phyloP scores from a whole-genome alignment of 2,329 filamentous ascomycete species.

The Corniculantispora saksenae region DNA sequence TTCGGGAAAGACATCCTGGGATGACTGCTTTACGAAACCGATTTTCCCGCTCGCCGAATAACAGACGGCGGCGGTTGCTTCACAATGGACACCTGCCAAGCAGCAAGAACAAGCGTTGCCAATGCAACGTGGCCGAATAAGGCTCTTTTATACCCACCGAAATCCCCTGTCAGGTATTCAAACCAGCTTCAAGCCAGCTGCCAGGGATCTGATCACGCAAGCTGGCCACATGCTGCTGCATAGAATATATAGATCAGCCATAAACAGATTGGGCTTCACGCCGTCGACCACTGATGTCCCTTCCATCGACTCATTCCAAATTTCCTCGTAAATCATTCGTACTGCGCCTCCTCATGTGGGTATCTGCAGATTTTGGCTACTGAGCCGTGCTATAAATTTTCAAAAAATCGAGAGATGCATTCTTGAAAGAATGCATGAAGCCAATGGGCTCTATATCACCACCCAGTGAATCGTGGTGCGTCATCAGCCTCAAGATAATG shows the following conservation, averaged over 20 bases:
- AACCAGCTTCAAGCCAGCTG: background rate
- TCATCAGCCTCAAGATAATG: slow-evolving; percentile 2
- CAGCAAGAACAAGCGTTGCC: too few species aligned
- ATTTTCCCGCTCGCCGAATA: background rate
- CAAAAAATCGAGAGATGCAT: background rate
- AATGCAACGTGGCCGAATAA: background rate
- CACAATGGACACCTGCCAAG: too few species aligned
- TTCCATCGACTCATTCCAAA: background rate
- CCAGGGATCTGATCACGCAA: background rate
- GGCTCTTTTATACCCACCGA: background rate
- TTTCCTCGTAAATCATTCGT: background rate
- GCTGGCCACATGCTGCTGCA: background rate
- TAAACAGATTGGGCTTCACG: background rate
- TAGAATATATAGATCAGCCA: background rate
- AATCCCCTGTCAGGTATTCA: background rate
- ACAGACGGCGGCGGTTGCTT: too few species aligned
- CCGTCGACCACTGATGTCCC: too few species aligned
- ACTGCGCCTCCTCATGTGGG: background rate
- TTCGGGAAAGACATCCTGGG: background rate
- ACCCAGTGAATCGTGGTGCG: background rate
- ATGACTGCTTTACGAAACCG: background rate
- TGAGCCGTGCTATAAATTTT: background rate
- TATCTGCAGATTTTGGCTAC: background rate
- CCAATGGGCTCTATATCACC: background rate
- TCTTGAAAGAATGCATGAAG: slow-evolving; percentile 6